Conservation (phyloP, 495 filamentous ascomycete species). For the Talaromyces stipitatus region DNA sequence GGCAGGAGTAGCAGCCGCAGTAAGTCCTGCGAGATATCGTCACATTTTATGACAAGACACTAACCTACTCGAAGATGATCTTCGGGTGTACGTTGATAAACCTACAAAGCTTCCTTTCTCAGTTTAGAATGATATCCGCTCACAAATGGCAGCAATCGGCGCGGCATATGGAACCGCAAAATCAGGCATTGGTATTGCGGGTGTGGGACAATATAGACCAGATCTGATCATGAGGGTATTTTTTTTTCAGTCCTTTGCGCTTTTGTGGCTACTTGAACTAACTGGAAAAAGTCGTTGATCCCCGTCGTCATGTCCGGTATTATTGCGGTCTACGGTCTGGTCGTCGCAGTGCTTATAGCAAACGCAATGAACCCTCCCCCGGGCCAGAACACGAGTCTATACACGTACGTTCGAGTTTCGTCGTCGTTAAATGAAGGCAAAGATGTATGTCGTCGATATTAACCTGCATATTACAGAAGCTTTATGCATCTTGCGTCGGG, state of each 20-base stretch:
- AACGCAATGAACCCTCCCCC: constrained; percentile 67
- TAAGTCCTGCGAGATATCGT: constrained; percentile 49
- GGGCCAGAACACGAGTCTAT: constrained; percentile 62
- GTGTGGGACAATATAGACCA: constrained; percentile 84
- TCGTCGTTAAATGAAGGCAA: neutral
- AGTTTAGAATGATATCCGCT: constrained; percentile 5
- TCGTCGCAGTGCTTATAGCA: constrained; percentile 91
- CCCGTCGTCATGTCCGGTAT: constrained; percentile 99
- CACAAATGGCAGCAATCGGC: constrained; percentile 59
- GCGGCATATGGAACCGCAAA: constrained; percentile 97
- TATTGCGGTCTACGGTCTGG: constrained; percentile 94
- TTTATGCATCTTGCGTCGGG: constrained; percentile 92
- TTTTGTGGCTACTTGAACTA: constrained; percentile 1
- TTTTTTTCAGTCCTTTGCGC: neutral
- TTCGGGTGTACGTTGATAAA: constrained; percentile 71
- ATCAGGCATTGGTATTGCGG: constrained; percentile 92
- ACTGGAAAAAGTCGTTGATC: constrained; percentile 62
- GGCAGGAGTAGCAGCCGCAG: constrained; percentile 85
- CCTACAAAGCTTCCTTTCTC: neutral
- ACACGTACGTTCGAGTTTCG: constrained; percentile 51
- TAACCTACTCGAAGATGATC: constrained; percentile 52
- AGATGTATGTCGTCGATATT: neutral
- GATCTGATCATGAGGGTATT: constrained; percentile 97
- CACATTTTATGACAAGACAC: constrained; percentile 7
- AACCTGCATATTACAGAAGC: constrained; percentile 42